A percentile compares a stretch with the other conserved stretches of the same genome.
Evolutionary conservation across 1,284 basidiomycete species (phyloP).

Genomic region (Meripilus lineatus): DNA sequence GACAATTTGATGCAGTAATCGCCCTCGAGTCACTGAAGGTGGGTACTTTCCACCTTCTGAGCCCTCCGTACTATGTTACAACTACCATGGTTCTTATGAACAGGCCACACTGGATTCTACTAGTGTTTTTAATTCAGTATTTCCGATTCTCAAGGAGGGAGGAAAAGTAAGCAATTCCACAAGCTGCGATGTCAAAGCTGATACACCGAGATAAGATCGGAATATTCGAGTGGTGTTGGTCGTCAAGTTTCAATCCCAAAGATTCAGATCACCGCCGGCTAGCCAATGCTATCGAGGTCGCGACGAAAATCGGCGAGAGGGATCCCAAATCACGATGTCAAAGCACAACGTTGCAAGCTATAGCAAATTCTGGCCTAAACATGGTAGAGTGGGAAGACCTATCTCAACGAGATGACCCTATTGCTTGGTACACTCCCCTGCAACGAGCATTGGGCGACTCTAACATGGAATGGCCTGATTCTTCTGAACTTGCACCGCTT

Average conservation of each 20-base stretch:
- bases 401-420: neutral
- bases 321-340: neutral
- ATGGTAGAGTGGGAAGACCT: neutral
- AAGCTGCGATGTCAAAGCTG: too few relatives aligned
- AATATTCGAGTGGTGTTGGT: slow-evolving; percentile 2
- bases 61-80: too few relatives aligned
- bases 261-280: neutral
- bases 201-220: too few relatives aligned
- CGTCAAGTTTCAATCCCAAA: neutral
- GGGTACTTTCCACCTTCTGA: too few relatives aligned
- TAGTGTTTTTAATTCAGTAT: too few relatives aligned
- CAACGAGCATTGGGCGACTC: neutral
- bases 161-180: too few relatives aligned
- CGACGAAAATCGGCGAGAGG: neutral
- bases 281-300: neutral
- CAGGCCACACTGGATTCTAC: too few relatives aligned
- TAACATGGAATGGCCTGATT: neutral
- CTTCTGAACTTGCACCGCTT: neutral
- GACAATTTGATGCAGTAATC: too few relatives aligned
- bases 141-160: too few relatives aligned
- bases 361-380: neutral
- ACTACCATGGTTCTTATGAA: too few relatives aligned
- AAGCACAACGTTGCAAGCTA: neutral
- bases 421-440: neutral
- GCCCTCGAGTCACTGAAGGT: too few relatives aligned